Base-by-base conservation (phyloP, 352 stramenopile genomes). In the Phytophthora fragariae region DNA sequence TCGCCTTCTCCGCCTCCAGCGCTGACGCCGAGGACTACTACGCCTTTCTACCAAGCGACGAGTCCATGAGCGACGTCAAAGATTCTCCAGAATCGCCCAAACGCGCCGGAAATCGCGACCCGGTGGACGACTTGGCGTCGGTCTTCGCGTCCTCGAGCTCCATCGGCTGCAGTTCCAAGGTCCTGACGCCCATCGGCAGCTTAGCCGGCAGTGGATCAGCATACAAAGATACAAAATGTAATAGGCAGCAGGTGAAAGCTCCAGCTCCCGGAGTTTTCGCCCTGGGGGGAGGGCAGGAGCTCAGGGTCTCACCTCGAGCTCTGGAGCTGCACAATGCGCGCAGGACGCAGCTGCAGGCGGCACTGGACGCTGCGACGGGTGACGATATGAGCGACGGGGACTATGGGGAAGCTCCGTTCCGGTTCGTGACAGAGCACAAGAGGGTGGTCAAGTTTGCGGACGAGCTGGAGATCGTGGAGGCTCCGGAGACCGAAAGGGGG, bases 21-120 rank as follows among this genome's bases (percentile, higher is more conserved):
- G 65, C 57, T 24, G 57, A 62, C 55, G 81, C 71, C 5, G 85
- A 92, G 33, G 85, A 92, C 68, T 92, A 89, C 75, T 87, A 83
- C 63, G 63, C 83, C 17, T 80, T 81, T n/a, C 41, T 90, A 46
- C 83, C 85, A 5, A 93, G 83, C 65, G 85, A 91, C 21, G 82
- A 88, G 44, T 87, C 85, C 41, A 68, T 79, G 44, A 84, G 72
- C 37, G 76, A 79, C 52, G 72, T 59, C 0, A 78, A 86, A 29
- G 69, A 75, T 2, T 66, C 54, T 35, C 56, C 65, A 33, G 19
- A 19, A 8, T 63, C 70, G 9, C 24, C 50, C 52, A 24, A n/a
- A 57, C 27, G 50, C 27, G 24, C 24, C 52, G 59, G 27, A 70
- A 67, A 21, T 9, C 14, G 24, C 50, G 75, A 79, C 33, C 21